Evolutionary conservation across 371 early-diverging fungal genomes (phyloP).

Genomic region (Mucor piriformis): DNA sequence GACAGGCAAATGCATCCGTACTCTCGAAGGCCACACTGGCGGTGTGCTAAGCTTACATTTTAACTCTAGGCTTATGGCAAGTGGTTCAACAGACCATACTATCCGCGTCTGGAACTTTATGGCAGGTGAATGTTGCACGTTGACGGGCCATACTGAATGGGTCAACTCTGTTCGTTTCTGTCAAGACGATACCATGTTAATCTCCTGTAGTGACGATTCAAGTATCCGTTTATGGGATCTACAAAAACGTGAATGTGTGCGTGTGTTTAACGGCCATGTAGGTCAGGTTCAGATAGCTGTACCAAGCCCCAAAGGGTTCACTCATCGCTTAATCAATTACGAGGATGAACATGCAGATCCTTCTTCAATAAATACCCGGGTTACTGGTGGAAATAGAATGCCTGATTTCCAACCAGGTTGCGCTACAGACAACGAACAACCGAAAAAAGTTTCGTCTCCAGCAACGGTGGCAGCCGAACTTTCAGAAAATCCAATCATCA

Average conservation of each 20-base stretch:
- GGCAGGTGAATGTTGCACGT: conserved; percentile 74
- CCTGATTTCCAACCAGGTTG: conserved; percentile 7
- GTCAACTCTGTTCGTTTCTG: conserved; percentile 83
- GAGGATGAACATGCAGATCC: conserved; percentile 1
- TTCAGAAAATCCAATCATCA: conserved; percentile 60
- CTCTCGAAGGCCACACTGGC: conserved; percentile 79
- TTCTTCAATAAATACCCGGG: neutral
- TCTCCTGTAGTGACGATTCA: conserved; percentile 83
- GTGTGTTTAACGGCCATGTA: conserved; percentile 75
- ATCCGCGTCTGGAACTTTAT: conserved; percentile 92
- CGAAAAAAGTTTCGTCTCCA: neutral
- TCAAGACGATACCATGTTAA: conserved; percentile 63
- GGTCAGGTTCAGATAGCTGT: conserved; percentile 76
- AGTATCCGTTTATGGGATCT: conserved; percentile 87
- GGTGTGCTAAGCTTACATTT: conserved; percentile 89
- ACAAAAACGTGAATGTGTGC: conserved; percentile 65
- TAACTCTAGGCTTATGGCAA: conserved; percentile 75
- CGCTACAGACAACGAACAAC: neutral
- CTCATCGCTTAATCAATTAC: conserved; percentile 32
- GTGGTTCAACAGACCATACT: conserved; percentile 84
- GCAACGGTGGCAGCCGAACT: neutral
- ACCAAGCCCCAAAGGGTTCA: conserved; percentile 50
- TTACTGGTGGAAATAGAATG: neutral
- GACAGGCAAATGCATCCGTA: conserved; percentile 85
- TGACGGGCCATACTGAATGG: conserved; percentile 85